phyloP scores from a whole-genome alignment of 306 rosid genomes.

The Chamaecrista fasciculata region DNA sequence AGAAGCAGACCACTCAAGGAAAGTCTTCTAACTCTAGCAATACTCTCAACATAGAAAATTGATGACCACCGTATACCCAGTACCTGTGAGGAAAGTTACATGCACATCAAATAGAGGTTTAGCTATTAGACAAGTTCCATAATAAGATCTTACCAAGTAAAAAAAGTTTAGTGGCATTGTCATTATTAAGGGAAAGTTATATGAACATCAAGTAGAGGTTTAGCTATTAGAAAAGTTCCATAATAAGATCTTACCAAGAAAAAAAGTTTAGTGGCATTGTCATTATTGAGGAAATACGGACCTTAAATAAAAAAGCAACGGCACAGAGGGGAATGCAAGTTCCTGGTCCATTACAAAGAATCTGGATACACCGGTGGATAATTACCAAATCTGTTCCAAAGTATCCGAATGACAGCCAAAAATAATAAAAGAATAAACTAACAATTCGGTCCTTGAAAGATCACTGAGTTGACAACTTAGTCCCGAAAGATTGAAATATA shows the following conservation, averaged over 20 bases:
- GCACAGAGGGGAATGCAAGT: slow-evolving; percentile 85
- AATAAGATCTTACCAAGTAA: not conserved
- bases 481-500: too few species aligned
- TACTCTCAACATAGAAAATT: slow-evolving; percentile 88
- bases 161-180: not conserved
- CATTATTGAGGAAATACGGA: slow-evolving; percentile 21
- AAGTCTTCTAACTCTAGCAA: slow-evolving; percentile 90
- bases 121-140: slow-evolving; percentile 14
- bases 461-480: too few species aligned
- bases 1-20: slow-evolving; percentile 88
- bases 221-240: slow-evolving; percentile 15
- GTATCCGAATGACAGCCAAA: slow-evolving; percentile 1
- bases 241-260: not conserved
- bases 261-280: not conserved
- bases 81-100: slow-evolving; percentile 42
- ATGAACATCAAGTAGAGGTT: slow-evolving; percentile 19
- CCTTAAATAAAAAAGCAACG: slow-evolving; percentile 86
- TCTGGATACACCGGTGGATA: slow-evolving; percentile 42
- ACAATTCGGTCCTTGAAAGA: too few species aligned
- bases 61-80: slow-evolving; percentile 84
- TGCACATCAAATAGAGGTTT: slow-evolving; percentile 20
- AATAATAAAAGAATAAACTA: not conserved
- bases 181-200: not conserved
- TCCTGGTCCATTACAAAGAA: slow-evolving; percentile 96
- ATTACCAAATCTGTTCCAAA: slow-evolving; percentile 6